Percentiles rank a stretch among this genome's conserved stretches.
Conservation (phyloP, 2,329 filamentous ascomycete species). For the Helicocarpus griseus region DNA sequence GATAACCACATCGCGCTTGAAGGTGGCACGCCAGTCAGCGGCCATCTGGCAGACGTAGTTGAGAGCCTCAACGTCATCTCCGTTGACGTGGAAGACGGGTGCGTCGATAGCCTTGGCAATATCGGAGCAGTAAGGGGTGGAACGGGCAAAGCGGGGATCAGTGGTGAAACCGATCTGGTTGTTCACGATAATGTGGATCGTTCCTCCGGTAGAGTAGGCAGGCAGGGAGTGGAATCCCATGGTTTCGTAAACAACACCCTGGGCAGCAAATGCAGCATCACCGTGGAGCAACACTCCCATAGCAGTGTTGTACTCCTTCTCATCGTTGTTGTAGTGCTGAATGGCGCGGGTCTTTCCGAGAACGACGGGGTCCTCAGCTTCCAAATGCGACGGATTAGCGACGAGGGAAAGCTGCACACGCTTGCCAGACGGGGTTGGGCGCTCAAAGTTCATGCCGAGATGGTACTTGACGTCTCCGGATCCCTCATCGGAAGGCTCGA, state of each 20-base stretch:
- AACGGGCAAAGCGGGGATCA: slow-evolving; percentile 92
- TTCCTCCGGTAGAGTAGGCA: slow-evolving; percentile 93
- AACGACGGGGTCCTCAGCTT: slow-evolving; percentile 96
- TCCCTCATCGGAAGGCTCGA: slow-evolving; percentile 84
- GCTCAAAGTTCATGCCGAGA: slow-evolving; percentile 99
- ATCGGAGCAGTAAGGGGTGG: slow-evolving; percentile 97
- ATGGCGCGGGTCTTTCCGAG: slow-evolving; percentile 96
- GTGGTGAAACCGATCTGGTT: slow-evolving; percentile 99
- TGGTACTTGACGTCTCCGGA: slow-evolving; percentile 99
- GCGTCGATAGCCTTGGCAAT: slow-evolving; percentile 98
- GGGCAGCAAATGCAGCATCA: slow-evolving; percentile 91
- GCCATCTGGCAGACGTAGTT: slow-evolving; percentile 98
- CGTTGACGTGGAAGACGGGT: slow-evolving; percentile 98
- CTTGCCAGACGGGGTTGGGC: slow-evolving; percentile 94
- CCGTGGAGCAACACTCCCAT: slow-evolving; percentile 96
- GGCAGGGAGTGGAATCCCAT: slow-evolving; percentile 95
- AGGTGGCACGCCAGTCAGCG: slow-evolving; percentile 95
- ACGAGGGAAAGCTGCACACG: slow-evolving; percentile 98
- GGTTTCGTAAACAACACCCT: slow-evolving; percentile 97
- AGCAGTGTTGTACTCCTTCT: slow-evolving; percentile 75
- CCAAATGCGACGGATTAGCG: slow-evolving; percentile 95
- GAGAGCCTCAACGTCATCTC: slow-evolving; percentile 94
- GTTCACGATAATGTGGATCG: slow-evolving; percentile 94
- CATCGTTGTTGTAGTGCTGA: slow-evolving; percentile 97
- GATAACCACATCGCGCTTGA: slow-evolving; percentile 96